Evolutionary conservation across 257 asterid genomes (phyloP), one percentile per base, ranked within the genome.

Genomic region (Scutellaria galericulata): DNA sequence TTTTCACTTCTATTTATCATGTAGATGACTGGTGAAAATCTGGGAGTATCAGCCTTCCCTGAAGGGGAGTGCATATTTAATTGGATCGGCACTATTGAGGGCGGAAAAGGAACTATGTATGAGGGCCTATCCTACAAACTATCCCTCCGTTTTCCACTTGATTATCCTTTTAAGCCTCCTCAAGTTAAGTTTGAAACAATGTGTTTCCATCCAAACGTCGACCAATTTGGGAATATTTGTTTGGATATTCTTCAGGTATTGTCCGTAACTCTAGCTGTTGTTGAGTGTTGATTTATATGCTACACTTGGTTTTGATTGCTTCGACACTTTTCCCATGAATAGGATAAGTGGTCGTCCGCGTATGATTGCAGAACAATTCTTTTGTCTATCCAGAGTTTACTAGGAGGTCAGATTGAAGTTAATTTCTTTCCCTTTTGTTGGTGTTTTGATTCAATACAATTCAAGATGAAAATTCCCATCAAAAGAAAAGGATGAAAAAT

Each of bases 341-440:
- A 89, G 96, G 92, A 89, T 75, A 86, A 89, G 66, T 89, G 96
- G 92, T 86, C 92, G 72, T 86, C 96, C 44, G 96, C 96, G 63
- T 89, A 89, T 74, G 96, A 89, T 75, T 86, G 89, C 88, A 85
- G 89, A 83, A 85, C 96, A 37, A 83, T 89, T 78, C 90, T 89
- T 68, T 77, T 89, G 65, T 89, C 96, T 20, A 83, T 89, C 76
- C 90, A 89, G 70, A 89, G 90, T 76, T 77, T 89, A 42, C 81
- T 89, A 65, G 96, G 96, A 86, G 96, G 92, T 86, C 51, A 51
- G 72, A 9, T n/a, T 35, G 42, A 60, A 67, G 39, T 22, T 54
- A 45, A 52, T 37, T 12, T 56, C 6, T 54, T 10, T 46, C 46
- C 4, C 45, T 5, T 62, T 57, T 54, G 18, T 3, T 24, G 20